Evolutionary conservation across 768 basidiomycete species (phyloP), one percentile per base, ranked within the genome.

Genomic region (Scleroderma bovista): DNA sequence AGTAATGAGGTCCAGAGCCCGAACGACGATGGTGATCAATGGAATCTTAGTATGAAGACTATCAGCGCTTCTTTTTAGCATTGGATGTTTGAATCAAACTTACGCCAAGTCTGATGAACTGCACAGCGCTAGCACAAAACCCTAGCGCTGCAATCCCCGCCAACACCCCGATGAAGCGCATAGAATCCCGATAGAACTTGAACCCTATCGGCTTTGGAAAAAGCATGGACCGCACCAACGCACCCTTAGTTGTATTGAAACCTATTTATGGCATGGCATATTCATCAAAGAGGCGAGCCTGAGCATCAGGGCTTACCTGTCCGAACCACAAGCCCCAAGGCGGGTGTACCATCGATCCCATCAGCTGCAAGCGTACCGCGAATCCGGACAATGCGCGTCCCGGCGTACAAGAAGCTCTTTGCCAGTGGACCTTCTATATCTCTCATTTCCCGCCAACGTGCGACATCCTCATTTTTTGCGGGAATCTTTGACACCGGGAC

Each of bases 131-230:
- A 51, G 84, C 86, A 51, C 87, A 83, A 67, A 99, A 99, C 2
- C 95, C 96, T 20, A 94, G 63, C 12, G 81, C 82, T 12, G 96
- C 96, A 45, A 99, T 84, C n/a, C 89, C 81, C 19, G 91, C 85
- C 13, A 99, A 78, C 6, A 99, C 93, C 19, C 80, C 77, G 47
- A 98, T 96, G 67, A 99, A 99, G 53, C 86, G 74, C 26, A 89
- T 82, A 1, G 90, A 91, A 67, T 93, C 91, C 29, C 86, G 84
- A 70, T 98, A 98, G 70, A 99, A 98, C 66, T 96, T 96, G 81
- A 99, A 99, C 0, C 93, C 95, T 54, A 96, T 93, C 0, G 95
- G 94, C 62, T 96, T 97, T 0, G 96, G 96, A 72, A 94, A 99
- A 15, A 99, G 75, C 95, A 99, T 99, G 0, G 95, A 97, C 20